Base-by-base conservation (phyloP, 495 filamentous ascomycete species). In the Tetracladium setigerum region DNA sequence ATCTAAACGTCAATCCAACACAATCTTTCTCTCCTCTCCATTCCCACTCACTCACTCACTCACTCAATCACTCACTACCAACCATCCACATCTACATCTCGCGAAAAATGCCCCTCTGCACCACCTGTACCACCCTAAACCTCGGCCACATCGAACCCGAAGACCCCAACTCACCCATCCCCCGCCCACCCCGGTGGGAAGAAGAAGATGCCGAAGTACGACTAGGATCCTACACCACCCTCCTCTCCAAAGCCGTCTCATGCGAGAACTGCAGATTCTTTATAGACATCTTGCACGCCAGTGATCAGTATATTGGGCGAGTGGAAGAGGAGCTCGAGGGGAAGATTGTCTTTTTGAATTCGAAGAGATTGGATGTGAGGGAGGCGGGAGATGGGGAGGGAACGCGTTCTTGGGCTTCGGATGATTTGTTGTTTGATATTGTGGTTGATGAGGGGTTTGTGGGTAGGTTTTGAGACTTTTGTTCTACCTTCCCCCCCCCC, bases 361-460 rank as follows among this genome's bases (percentile, higher is more conserved):
- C 11, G 27, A 10, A 32, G 27, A 24, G 41, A 3, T 16, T 44
- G 18, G 30, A 44, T 27, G 41, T 44, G 2, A 44, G 41, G 16
- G 18, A 31, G 4, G 11, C 13, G 1, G 27, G 33, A 8, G 12
- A n/a, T 10, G 8, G n/a, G 4, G 19, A 30, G 39, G 18, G n/a
- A 14, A 44, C 24, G 3, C 3, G 22, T 3, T 3, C 22, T 17
- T 44, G 30, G 22, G 33, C 24, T 14, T 7, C 8, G n/a, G 41
- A 44, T 44, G 41, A 44, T 33, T 17, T 44, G 27, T 14, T 32
- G 10, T 44, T 44, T 30, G 41, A 44, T 32, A 27, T 44, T 5
- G 31, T 24, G 15, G 41, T 44, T n/a, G 10, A 12, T 16, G 41
- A 44, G 22, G 14, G 30, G 15, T 24, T 15, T n/a, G 22, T 27